A percentile compares a stretch with the other conserved stretches of the same genome.
Conservation (phyloP, 2,329 filamentous ascomycete species). For the Zymoseptoria ardabiliae region DNA sequence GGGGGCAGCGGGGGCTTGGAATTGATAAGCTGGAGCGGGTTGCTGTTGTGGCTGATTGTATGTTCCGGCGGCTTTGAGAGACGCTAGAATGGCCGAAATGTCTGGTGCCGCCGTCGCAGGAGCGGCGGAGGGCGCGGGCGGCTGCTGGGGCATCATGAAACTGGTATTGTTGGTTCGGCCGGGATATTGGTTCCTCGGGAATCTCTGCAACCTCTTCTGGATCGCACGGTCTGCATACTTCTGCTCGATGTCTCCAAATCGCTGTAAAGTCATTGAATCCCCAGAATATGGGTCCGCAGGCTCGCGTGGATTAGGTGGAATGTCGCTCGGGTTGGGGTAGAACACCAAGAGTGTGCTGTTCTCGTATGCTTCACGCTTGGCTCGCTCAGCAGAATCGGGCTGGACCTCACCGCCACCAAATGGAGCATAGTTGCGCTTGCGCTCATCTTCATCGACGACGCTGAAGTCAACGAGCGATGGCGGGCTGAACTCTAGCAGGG, state of each 20-base stretch:
- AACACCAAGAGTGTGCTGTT: slow-evolving; percentile 41
- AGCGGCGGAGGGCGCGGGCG: slow-evolving; percentile 16
- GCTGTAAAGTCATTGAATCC: slow-evolving; percentile 21
- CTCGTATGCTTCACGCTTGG: slow-evolving; percentile 39
- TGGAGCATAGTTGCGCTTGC: slow-evolving; percentile 38
- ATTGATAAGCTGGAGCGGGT: slow-evolving; percentile 2
- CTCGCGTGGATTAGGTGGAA: slow-evolving; percentile 41
- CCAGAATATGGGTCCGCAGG: slow-evolving; percentile 33
- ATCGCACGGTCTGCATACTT: slow-evolving; percentile 19
- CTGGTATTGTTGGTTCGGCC: slow-evolving; percentile 8
- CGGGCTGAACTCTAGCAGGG: slow-evolving; percentile 40
- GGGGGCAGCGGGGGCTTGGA: slow-evolving; percentile 9
- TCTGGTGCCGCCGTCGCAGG: slow-evolving; percentile 13
- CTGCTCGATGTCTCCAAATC: slow-evolving; percentile 34
- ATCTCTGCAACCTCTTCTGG: slow-evolving; percentile 2
- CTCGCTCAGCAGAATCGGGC: slow-evolving; percentile 36
- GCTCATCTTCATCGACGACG: slow-evolving; percentile 33
- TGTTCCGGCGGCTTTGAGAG: slow-evolving; percentile 8
- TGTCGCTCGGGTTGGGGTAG: slow-evolving; percentile 39
- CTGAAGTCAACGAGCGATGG: slow-evolving; percentile 38
- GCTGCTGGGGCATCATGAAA: slow-evolving; percentile 4
- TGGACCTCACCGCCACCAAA: slow-evolving; percentile 38
- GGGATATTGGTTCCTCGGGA: slow-evolving; percentile 9
- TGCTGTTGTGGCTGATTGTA: slow-evolving; percentile 13
- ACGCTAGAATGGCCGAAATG: slow-evolving; percentile 18